Conservation (phyloP, 1,284 basidiomycete genomes). For the Ganoderma boninense region DNA sequence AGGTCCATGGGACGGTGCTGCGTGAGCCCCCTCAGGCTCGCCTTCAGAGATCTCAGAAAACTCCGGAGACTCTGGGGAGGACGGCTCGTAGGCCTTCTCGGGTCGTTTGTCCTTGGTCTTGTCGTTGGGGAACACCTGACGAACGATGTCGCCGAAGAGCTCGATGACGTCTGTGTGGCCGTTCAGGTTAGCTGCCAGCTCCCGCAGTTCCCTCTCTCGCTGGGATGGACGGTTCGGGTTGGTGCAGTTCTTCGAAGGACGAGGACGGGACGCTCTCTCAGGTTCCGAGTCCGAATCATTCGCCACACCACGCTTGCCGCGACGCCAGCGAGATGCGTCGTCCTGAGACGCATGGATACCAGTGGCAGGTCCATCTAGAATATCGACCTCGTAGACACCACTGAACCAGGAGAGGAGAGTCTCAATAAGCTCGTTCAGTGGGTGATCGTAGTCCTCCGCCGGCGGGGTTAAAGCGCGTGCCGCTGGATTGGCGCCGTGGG, state of each 20-base stretch:
- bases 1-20: not conserved
- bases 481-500: not conserved
- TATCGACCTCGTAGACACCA: slow-evolving; percentile 1
- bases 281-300: too few species aligned
- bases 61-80: not conserved
- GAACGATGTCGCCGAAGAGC: not conserved
- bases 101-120: not conserved
- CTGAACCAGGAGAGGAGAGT: slow-evolving; percentile 10
- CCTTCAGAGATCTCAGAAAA: not conserved
- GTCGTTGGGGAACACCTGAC: not conserved
- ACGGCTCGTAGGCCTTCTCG: not conserved
- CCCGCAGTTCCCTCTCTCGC: not conserved
- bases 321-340: not conserved
- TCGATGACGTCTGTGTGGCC: not conserved
- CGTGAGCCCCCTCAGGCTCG: not conserved
- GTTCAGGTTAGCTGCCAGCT: not conserved
- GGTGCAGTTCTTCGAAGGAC: too few species aligned
- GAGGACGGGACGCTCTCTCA: too few species aligned
- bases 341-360: not conserved
- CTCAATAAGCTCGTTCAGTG: not conserved
- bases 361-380: not conserved
- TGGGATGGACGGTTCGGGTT: too few species aligned
- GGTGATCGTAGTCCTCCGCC: not conserved
- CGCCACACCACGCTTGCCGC: too few species aligned
- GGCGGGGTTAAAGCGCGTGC: not conserved